These are phyloP conservation scores for Flaveria brownii DNA, from an alignment of 129 eudicot genomes.

Conservation along the genomic window DNA sequence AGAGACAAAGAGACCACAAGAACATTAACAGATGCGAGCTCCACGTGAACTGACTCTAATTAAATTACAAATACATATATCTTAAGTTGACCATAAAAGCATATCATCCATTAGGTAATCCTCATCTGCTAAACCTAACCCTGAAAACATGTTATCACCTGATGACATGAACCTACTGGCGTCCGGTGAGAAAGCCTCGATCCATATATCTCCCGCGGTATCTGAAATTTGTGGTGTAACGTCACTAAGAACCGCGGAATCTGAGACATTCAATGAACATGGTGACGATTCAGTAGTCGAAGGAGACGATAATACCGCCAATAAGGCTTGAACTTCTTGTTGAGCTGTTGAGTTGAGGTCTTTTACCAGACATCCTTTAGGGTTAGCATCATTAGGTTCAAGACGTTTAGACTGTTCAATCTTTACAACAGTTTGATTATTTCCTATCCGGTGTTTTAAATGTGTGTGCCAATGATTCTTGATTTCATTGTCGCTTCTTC, in stretches of 20 bases:
- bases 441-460: conserved; percentile 22
- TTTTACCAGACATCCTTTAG: background rate
- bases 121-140: conserved; percentile 21
- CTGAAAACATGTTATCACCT: conserved; percentile 25
- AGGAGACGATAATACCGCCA: conserved; percentile 21
- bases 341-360: background rate
- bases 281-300: conserved; percentile 25
- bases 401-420: background rate
- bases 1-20: too few relatives aligned
- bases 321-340: conserved; percentile 21
- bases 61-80: background rate
- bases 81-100: conserved; percentile 31
- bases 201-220: background rate
- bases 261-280: conserved; percentile 26
- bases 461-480: conserved; percentile 54
- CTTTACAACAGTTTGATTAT: background rate
- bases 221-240: conserved; percentile 1
- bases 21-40: too few relatives aligned
- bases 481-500: conserved; percentile 57
- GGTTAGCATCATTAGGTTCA: background rate
- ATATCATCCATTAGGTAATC: conserved; percentile 29
- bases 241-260: conserved; percentile 16
- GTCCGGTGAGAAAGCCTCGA: background rate
- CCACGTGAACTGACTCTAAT: too few relatives aligned
- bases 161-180: conserved; percentile 12